Percentiles rank a stretch among this genome's conserved stretches.
phyloP scores from a whole-genome alignment of 306 rosid genomes.

The Adenanthera pavonina region DNA sequence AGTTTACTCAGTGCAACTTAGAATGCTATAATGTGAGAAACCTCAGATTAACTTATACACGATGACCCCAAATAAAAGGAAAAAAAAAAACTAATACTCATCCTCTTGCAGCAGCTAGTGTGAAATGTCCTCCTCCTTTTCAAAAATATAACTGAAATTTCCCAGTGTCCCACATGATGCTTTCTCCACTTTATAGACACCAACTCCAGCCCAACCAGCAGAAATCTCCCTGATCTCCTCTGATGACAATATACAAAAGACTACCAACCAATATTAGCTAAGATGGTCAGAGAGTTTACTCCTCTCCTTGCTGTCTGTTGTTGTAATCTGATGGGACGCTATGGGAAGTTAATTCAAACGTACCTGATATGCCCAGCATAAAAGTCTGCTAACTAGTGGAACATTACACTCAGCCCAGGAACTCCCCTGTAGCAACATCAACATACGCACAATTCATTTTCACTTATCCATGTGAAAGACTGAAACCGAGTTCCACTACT shows the following conservation, averaged over 20 bases:
- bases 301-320: neutral
- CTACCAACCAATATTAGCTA: neutral
- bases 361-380: too few relatives aligned
- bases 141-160: neutral
- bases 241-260: neutral
- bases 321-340: too few relatives aligned
- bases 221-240: neutral
- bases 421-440: too few relatives aligned
- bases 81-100: too few relatives aligned
- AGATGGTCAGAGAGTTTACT: neutral
- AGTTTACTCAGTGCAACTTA: neutral
- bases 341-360: too few relatives aligned
- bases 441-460: too few relatives aligned
- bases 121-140: neutral
- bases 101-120: neutral
- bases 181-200: neutral
- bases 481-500: too few relatives aligned
- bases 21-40: slow-evolving; percentile 11
- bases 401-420: too few relatives aligned
- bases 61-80: too few relatives aligned
- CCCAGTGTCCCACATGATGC: neutral
- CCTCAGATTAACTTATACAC: neutral
- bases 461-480: too few relatives aligned
- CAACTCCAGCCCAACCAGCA: neutral
- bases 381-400: too few relatives aligned